Percentiles rank a stretch among this genome's conserved stretches.
These are phyloP conservation scores for Galerina sulciceps DNA, from an alignment of 768 basidiomycete species.

Conservation along the genomic window DNA sequence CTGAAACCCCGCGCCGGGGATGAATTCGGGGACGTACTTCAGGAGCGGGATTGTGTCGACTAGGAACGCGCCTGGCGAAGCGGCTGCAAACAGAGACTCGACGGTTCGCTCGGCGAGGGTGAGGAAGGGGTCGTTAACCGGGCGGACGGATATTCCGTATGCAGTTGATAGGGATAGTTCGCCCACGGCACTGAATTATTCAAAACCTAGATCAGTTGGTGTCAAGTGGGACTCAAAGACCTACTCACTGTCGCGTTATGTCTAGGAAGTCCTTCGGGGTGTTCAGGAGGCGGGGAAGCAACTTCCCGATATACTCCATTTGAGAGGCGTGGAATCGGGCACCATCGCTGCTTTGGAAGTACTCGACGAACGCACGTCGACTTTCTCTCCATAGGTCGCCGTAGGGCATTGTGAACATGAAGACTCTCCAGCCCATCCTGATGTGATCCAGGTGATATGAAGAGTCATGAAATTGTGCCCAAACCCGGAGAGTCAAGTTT, in stretches of 20 bases:
- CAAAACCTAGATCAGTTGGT: background rate
- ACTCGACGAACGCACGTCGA: background rate
- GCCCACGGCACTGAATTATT: background rate
- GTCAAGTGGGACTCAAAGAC: too few species aligned
- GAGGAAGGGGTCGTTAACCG: background rate
- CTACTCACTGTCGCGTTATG: constrained; percentile 1
- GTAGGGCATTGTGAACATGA: background rate
- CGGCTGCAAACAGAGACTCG: too few species aligned
- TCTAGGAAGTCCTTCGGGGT: background rate
- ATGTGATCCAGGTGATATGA: too few species aligned
- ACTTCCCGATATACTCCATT: background rate
- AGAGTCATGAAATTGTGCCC: too few species aligned
- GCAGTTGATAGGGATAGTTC: background rate
- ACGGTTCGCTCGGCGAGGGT: too few species aligned
- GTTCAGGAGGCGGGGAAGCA: background rate
- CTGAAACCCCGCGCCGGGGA: constrained; percentile 61
- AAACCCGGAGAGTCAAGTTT: too few species aligned
- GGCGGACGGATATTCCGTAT: background rate
- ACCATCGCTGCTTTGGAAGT: background rate
- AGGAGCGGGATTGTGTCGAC: too few species aligned
- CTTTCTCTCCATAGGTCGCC: constrained; percentile 4
- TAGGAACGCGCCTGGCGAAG: too few species aligned
- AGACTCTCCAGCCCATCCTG: constrained; percentile 3
- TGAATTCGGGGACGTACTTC: constrained; percentile 51
- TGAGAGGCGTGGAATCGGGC: background rate